Base-by-base conservation (phyloP, 805 yeast genomes). In the Myxozyma udenii region DNA sequence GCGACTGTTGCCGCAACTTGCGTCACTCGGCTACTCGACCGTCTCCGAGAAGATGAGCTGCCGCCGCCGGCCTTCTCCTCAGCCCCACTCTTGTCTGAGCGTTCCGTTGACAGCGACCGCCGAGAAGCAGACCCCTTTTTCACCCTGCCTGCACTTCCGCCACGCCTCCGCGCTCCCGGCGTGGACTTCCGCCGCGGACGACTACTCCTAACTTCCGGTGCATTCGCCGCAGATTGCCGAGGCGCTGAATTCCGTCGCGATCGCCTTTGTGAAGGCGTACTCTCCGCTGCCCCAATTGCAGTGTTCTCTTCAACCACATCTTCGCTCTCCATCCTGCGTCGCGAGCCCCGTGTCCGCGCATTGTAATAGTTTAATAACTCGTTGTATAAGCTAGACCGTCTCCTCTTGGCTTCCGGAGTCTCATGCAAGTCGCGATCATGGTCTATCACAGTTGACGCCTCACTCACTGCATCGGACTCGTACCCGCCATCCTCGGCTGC, bases 381-480 rank as follows among this genome's bases (percentile, higher is more conserved):
- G 19, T 53, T 43, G 39, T 55, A 55, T 1, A 55, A n/a, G 3
- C 32, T 32, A 35, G 25, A 46, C 18, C 48, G 44, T 33, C 23
- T 50, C 18, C 16, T n/a, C 45, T 48, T 41, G 7, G 46, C 52
- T 25, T 53, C 49, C 28, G 33, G 33, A 28, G 44, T 33, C 47
- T 44, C 11, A 41, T 38, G 11, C 28, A 40, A 6, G 36, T 39
- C 18, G 38, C 41, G 3, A 28, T 55, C 51, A 4, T 44, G 51
- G 2, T 41, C 30, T 18, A 55, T 45, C 6, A 47, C 49, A 9
- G 59, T 55, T 4, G 56, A 48, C 4, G 58, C 37, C 35, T 55
- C 59, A 35, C 59, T 55, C 12, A 53, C 12, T 5, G 51, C 53
- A 25, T 50, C 58, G 25, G 53, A 44, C 22, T 40, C 44, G 18